phyloP scores from a whole-genome alignment of 768 basidiomycete genomes.

The Tulasnella sp. region DNA sequence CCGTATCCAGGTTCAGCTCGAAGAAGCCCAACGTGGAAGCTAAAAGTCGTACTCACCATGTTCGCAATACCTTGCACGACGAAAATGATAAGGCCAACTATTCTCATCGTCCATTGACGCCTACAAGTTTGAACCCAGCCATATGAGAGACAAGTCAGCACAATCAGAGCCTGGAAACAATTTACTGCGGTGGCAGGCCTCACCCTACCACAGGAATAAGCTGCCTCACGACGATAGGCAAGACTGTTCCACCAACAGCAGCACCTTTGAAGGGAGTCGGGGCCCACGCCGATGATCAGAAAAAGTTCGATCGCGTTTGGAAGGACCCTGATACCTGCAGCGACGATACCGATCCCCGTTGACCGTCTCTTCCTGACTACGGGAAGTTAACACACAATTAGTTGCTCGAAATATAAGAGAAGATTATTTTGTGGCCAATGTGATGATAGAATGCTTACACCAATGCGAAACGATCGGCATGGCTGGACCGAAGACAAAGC shows the following conservation, averaged over 20 bases:
- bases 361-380: constrained; percentile 44
- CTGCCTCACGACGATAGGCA: constrained; percentile 36
- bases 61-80: constrained; percentile 34
- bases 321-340: constrained; percentile 52
- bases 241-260: constrained; percentile 36
- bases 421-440: neutral
- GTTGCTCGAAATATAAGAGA: neutral
- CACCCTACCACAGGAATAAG: constrained; percentile 32
- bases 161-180: neutral
- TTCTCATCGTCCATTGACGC: constrained; percentile 34
- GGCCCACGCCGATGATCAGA: constrained; percentile 38
- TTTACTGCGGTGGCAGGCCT: neutral
- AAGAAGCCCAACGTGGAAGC: neutral
- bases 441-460: constrained; percentile 47
- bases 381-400: neutral
- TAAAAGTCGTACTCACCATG: constrained; percentile 32
- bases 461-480: constrained; percentile 64
- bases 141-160: neutral
- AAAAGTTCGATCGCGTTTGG: constrained; percentile 59
- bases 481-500: constrained; percentile 61
- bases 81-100: constrained; percentile 33
- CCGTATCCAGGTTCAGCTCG: neutral
- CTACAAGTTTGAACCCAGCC: neutral
- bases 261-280: constrained; percentile 27
- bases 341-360: constrained; percentile 57